Percentiles rank a stretch among this genome's conserved stretches.
Conservation (phyloP, 83 land plant genomes). For the Picea abies region DNA sequence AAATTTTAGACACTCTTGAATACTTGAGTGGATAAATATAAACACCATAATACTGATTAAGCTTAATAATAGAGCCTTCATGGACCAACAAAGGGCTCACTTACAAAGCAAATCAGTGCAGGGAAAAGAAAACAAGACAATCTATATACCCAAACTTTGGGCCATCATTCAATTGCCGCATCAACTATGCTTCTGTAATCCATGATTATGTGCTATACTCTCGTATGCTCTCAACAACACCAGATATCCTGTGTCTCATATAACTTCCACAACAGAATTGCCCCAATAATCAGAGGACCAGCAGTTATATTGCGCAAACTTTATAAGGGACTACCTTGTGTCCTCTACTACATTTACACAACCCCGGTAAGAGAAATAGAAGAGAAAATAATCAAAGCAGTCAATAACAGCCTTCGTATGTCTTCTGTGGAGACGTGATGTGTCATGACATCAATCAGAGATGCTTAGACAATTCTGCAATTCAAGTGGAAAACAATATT, state of each 20-base stretch:
- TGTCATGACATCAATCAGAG: not conserved
- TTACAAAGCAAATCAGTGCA: not conserved
- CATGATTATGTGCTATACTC: not conserved
- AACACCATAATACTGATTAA: not conserved
- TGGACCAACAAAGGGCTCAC: not conserved
- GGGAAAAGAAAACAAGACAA: not conserved
- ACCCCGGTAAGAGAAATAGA: not conserved
- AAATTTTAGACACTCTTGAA: not conserved
- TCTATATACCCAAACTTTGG: not conserved
- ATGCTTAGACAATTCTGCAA: conserved; percentile 3
- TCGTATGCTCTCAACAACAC: not conserved
- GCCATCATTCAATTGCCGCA: not conserved
- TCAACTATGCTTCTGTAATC: not conserved
- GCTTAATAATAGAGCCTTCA: not conserved
- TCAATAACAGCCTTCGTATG: no score
- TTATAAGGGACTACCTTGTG: not conserved
- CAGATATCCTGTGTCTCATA: not conserved
- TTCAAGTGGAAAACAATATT: not conserved
- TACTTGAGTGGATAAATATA: not conserved
- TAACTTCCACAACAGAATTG: not conserved
- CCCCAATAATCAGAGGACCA: not conserved
- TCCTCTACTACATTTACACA: not conserved
- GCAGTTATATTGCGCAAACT: not conserved
- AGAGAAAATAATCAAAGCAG: no score
- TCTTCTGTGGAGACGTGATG: not conserved